phyloP scores from a whole-genome alignment of 495 filamentous ascomycete species.

The Darksidea phi region DNA sequence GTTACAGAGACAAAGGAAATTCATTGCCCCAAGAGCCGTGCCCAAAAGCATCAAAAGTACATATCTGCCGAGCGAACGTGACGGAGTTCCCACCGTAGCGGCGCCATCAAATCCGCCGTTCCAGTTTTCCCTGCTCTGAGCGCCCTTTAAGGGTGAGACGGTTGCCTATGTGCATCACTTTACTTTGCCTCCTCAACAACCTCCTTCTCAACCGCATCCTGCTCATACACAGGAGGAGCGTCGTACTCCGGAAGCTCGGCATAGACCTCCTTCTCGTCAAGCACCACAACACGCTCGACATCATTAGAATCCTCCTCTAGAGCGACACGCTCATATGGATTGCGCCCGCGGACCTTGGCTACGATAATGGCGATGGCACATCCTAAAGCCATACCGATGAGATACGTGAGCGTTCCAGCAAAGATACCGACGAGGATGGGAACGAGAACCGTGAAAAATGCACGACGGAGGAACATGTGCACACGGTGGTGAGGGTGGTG shows the following conservation, averaged over 20 bases:
- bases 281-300: not conserved
- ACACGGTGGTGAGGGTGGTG: slow-evolving; percentile 27
- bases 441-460: slow-evolving; percentile 32
- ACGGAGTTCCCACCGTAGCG: too few relatives aligned
- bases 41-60: too few relatives aligned
- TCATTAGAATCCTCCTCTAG: slow-evolving; percentile 32
- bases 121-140: too few relatives aligned
- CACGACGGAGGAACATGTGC: slow-evolving; percentile 31
- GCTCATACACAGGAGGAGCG: slow-evolving; percentile 36
- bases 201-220: slow-evolving; percentile 36
- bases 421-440: slow-evolving; percentile 39
- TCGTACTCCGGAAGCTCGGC: slow-evolving; percentile 32
- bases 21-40: too few relatives aligned
- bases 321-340: slow-evolving; percentile 21
- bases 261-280: slow-evolving; percentile 32
- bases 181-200: slow-evolving; percentile 27
- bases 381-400: slow-evolving; percentile 38
- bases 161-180: not conserved
- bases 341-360: slow-evolving; percentile 29
- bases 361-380: slow-evolving; percentile 32
- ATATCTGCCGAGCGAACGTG: too few relatives aligned
- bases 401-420: slow-evolving; percentile 36
- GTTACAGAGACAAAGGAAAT: too few relatives aligned
- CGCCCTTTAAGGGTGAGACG: too few relatives aligned
- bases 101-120: too few relatives aligned